Conservation (phyloP, 2,329 filamentous ascomycete species). For the Aspergillus niger region DNA sequence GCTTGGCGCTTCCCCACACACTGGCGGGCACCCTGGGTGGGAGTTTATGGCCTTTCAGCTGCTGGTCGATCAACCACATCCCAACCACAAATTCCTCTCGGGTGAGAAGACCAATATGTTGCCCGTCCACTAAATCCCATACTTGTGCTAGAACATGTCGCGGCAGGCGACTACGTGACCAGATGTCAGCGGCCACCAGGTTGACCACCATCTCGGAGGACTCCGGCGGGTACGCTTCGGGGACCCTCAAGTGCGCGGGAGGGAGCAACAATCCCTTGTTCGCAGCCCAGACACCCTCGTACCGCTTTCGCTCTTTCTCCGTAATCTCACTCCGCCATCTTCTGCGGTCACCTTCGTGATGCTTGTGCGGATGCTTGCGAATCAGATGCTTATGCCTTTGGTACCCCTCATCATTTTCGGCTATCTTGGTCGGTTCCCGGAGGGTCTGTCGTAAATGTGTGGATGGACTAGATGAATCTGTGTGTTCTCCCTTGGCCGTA, state of each 20-base stretch:
- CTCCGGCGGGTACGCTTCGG: constrained; percentile 25
- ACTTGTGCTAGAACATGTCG: constrained; percentile 43
- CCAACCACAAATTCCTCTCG: constrained; percentile 54
- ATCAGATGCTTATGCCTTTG: constrained; percentile 38
- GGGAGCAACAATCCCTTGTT: constrained; percentile 47
- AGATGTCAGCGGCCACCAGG: constrained; percentile 52
- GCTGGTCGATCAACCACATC: constrained; percentile 54
- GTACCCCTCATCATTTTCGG: constrained; percentile 35
- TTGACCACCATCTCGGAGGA: constrained; percentile 47
- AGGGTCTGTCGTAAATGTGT: constrained; percentile 47
- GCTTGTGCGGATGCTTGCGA: constrained; percentile 50
- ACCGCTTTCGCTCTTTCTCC: constrained; percentile 50
- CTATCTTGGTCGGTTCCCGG: constrained; percentile 40
- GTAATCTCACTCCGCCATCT: constrained; percentile 48
- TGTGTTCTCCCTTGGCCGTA: constrained; percentile 30
- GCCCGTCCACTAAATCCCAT: constrained; percentile 49
- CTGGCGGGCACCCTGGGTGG: constrained; percentile 49
- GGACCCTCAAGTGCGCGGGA: constrained; percentile 15
- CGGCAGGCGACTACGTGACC: constrained; percentile 50
- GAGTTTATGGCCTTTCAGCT: constrained; percentile 50
- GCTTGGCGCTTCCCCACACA: constrained; percentile 50
- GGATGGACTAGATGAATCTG: constrained; percentile 38
- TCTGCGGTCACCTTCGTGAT: constrained; percentile 51
- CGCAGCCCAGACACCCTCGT: constrained; percentile 55
- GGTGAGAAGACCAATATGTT: constrained; percentile 40